Base-by-base conservation (phyloP, 441 rosid species). In the Bocquillonia castaneifolia region DNA sequence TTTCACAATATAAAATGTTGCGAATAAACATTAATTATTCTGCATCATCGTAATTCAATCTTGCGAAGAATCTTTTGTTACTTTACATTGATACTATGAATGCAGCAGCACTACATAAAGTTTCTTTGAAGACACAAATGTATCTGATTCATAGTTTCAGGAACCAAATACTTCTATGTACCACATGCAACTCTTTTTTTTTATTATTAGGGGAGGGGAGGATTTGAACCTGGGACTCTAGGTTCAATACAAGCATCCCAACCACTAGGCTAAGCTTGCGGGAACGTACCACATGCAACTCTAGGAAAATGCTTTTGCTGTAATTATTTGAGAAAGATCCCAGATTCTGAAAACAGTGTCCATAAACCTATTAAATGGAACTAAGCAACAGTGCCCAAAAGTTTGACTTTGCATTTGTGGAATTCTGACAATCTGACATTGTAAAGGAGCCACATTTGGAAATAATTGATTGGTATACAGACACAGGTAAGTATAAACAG, bases 161-260 rank as follows among this genome's bases (percentile, higher is more conserved):
- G 42, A 37, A 54, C 17, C 66, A 51, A 50, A 62, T 23, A 62
- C 53, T 70, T 70, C 20, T 5, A 22, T n/a, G n/a, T n/a, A 61
- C 47, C 37, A 22, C 29, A 52, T 17, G 37, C 37, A 20, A 7
- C 15, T 14, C 50, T 31, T n/a, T n/a, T n/a, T n/a, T n/a, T n/a
- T n/a, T n/a, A n/a, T n/a, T n/a, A n/a, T n/a, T n/a, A n/a, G n/a
- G n/a, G n/a, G n/a, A n/a, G n/a, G n/a, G n/a, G n/a, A n/a, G n/a
- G n/a, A n/a, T n/a, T n/a, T n/a, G n/a, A n/a, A n/a, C n/a, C n/a
- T n/a, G n/a, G n/a, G n/a, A n/a, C n/a, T n/a, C n/a, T n/a, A n/a
- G n/a, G n/a, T n/a, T n/a, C n/a, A n/a, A n/a, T n/a, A n/a, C n/a
- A n/a, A n/a, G n/a, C n/a, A n/a, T n/a, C n/a, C n/a, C n/a, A n/a